Percentiles rank a stretch among this genome's conserved stretches.
These are phyloP conservation scores for Phytophthora meadii DNA, from an alignment of 352 stramenopile genomes.

Conservation along the genomic window DNA sequence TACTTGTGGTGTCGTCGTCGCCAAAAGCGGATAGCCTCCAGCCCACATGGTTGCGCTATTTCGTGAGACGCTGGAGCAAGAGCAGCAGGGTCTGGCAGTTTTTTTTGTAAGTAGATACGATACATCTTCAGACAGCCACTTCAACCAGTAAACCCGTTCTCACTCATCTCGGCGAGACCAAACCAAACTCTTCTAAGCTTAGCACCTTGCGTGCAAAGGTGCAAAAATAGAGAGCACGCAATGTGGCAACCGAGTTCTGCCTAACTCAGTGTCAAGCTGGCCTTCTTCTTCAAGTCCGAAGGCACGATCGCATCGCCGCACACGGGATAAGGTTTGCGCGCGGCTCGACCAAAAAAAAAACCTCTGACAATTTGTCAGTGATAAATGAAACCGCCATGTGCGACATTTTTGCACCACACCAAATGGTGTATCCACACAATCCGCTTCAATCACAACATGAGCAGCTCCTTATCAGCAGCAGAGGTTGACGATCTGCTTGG, in stretches of 20 bases:
- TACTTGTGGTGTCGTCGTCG: constrained; percentile 6
- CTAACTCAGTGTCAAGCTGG: constrained; percentile 16
- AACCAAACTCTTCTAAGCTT: constrained; percentile 17
- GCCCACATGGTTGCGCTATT: constrained; percentile 21
- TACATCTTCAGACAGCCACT: constrained; percentile 11
- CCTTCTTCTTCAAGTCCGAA: constrained; percentile 33
- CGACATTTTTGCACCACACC: constrained; percentile 1
- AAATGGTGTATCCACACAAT: constrained; percentile 2
- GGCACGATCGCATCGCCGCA: constrained; percentile 17
- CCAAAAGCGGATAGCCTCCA: constrained; percentile 14
- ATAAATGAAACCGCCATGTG: neutral
- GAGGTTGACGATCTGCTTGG: constrained; percentile 37
- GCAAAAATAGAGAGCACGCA: constrained; percentile 29
- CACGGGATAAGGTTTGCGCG: no score
- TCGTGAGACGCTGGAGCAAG: constrained; percentile 14
- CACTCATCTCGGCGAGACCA: constrained; percentile 6
- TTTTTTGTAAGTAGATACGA: neutral
- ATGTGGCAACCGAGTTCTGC: constrained; percentile 11
- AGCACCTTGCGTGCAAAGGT: constrained; percentile 1
- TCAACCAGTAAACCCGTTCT: constrained; percentile 15
- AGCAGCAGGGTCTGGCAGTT: neutral
- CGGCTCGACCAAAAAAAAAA: neutral
- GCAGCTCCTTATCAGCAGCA: constrained; percentile 6
- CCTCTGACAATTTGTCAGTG: no score
- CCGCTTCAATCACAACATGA: constrained; percentile 25